A percentile compares a stretch with the other conserved stretches of the same genome.
Conservation (phyloP, 371 early-diverging fungal species). For the Rhizoclosmatium hyalinum region DNA sequence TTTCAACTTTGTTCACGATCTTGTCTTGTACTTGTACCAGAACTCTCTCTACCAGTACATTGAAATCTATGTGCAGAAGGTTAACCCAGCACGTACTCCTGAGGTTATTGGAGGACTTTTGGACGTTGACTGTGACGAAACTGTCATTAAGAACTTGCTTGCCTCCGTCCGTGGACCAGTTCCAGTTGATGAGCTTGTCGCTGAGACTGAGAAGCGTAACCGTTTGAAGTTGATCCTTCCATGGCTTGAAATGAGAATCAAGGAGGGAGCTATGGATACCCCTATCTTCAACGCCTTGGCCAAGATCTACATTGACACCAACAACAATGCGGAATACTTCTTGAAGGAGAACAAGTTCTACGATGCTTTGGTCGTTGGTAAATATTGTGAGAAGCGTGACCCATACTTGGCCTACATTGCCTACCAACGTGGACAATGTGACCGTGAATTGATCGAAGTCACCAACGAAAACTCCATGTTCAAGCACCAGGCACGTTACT, state of each 20-base stretch:
- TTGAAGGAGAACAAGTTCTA: slow-evolving; percentile 90
- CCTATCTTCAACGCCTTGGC: slow-evolving; percentile 96
- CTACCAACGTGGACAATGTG: slow-evolving; percentile 94
- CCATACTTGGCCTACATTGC: slow-evolving; percentile 95
- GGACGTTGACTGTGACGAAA: slow-evolving; percentile 97
- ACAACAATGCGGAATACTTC: slow-evolving; percentile 96
- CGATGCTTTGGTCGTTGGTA: slow-evolving; percentile 89
- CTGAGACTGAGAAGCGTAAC: slow-evolving; percentile 94
- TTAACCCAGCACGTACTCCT: slow-evolving; percentile 93
- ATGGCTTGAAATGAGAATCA: slow-evolving; percentile 57
- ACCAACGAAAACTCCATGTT: slow-evolving; percentile 98
- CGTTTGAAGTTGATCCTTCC: slow-evolving; percentile 85
- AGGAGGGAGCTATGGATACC: slow-evolving; percentile 84
- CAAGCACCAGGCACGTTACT: slow-evolving; percentile 97
- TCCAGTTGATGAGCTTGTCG: slow-evolving; percentile 87
- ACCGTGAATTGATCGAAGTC: slow-evolving; percentile 88
- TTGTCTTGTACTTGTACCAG: slow-evolving; percentile 94
- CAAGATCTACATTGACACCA: slow-evolving; percentile 98
- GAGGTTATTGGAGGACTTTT: slow-evolving; percentile 95
- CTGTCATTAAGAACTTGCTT: slow-evolving; percentile 86
- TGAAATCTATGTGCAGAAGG: slow-evolving; percentile 97
- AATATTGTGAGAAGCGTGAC: slow-evolving; percentile 97
- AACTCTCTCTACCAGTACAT: slow-evolving; percentile 93
- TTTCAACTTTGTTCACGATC: slow-evolving; percentile 94
- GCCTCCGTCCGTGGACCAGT: slow-evolving; percentile 77